Evolutionary conservation across 2,329 filamentous ascomycete species (phyloP).

Genomic region (Ustilaginoidea virens): DNA sequence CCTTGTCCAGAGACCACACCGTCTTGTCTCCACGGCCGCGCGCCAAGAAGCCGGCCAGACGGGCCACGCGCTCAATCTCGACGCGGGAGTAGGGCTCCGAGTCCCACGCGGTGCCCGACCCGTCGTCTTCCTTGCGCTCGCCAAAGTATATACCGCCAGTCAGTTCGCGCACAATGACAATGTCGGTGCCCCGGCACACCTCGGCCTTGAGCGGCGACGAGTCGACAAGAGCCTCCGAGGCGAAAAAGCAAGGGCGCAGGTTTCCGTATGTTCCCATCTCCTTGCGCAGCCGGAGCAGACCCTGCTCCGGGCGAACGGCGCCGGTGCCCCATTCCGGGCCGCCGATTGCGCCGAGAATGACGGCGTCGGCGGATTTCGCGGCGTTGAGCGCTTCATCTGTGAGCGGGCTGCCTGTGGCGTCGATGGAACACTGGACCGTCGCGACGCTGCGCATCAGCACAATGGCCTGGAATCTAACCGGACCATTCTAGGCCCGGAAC

Average conservation of each 20-base stretch:
- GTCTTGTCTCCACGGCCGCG: conserved; percentile 51
- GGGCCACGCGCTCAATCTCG: conserved; percentile 79
- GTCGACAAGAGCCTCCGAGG: conserved; percentile 69
- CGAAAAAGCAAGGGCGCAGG: conserved; percentile 91
- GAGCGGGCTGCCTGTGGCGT: conserved; percentile 61
- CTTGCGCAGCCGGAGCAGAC: conserved; percentile 79
- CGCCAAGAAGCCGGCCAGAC: conserved; percentile 68
- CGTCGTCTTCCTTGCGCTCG: conserved; percentile 46
- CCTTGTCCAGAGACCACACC: conserved; percentile 81
- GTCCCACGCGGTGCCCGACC: conserved; percentile 52
- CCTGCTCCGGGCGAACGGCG: conserved; percentile 78
- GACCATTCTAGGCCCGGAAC: too few species aligned
- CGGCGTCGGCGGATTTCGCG: conserved; percentile 73
- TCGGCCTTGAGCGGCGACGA: conserved; percentile 75
- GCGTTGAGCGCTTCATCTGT: conserved; percentile 72
- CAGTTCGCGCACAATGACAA: conserved; percentile 83
- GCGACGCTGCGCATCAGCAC: too few species aligned
- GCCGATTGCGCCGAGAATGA: conserved; percentile 85
- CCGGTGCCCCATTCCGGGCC: conserved; percentile 95
- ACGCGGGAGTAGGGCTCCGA: conserved; percentile 71
- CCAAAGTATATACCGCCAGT: conserved; percentile 95
- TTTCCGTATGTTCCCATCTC: conserved; percentile 91
- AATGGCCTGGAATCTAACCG: too few species aligned
- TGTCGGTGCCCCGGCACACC: conserved; percentile 75
- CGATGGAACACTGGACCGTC: conserved; percentile 77